Conservation (phyloP, 345 rosid species). For the Cardamine occulta region DNA sequence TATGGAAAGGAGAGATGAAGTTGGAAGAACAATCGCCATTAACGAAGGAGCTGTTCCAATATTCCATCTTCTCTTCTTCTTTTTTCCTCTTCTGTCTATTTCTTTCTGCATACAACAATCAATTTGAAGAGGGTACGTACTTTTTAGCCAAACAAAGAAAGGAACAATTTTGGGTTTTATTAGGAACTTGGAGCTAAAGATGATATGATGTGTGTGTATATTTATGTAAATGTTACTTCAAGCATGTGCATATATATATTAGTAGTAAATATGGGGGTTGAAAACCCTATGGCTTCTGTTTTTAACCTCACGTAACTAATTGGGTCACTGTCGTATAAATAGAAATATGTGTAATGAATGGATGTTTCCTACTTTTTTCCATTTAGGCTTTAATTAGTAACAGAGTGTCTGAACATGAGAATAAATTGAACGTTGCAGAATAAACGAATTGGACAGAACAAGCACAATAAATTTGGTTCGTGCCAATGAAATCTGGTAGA, state of each 20-base stretch:
- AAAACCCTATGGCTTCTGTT: conserved; percentile 19
- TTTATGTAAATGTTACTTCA: conserved; percentile 25
- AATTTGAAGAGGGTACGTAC: conserved; percentile 3
- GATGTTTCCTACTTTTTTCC: conserved; percentile 12
- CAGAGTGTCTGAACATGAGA: neutral
- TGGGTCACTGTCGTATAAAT: conserved; percentile 14
- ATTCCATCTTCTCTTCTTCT: conserved; percentile 35
- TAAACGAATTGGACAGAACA: neutral
- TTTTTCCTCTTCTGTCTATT: neutral
- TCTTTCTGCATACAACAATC: conserved; percentile 16
- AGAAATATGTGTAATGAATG: conserved; percentile 5
- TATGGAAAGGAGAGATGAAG: conserved; percentile 36
- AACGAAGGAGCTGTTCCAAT: conserved; percentile 32
- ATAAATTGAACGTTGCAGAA: neutral
- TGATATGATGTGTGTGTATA: conserved; percentile 7
- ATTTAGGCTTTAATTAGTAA: conserved; percentile 12
- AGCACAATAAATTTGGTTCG: neutral
- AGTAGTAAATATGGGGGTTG: neutral
- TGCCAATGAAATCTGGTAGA: neutral
- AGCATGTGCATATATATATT: neutral
- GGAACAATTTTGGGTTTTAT: conserved; percentile 10
- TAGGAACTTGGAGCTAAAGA: conserved; percentile 13
- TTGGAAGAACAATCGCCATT: conserved; percentile 34
- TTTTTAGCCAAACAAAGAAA: conserved; percentile 26
- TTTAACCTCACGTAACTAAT: neutral